phyloP scores from a whole-genome alignment of 176 grass and related monocot genomes.

The Pontederia crassipes region DNA sequence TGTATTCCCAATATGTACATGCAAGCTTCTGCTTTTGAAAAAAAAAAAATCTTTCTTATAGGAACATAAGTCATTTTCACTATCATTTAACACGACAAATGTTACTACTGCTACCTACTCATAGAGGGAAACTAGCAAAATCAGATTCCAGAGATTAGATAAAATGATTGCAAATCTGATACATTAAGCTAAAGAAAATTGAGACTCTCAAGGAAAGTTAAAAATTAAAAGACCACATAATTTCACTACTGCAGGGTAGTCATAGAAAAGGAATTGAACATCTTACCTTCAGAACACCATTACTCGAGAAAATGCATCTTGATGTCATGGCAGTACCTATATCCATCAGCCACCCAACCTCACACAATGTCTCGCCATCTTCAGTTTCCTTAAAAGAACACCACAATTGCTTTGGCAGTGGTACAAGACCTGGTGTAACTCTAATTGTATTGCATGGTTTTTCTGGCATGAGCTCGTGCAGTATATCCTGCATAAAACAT shows the following conservation, averaged over 20 bases:
- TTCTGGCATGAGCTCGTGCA: constrained; percentile 28
- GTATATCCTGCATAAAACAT: constrained; percentile 33
- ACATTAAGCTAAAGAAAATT: too few species aligned
- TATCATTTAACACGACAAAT: too few species aligned
- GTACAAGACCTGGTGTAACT: constrained; percentile 33
- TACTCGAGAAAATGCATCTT: constrained; percentile 42
- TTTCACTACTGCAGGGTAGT: neutral
- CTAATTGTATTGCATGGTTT: constrained; percentile 26
- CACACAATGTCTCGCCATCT: constrained; percentile 35
- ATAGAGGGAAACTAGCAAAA: too few species aligned
- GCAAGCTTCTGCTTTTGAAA: neutral
- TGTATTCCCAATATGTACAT: neutral
- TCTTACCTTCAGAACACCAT: constrained; percentile 48
- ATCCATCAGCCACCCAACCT: constrained; percentile 72
- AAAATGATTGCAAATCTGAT: too few species aligned
- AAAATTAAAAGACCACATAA: neutral
- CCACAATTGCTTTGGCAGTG: constrained; percentile 71
- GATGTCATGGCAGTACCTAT: constrained; percentile 49
- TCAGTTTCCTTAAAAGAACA: constrained; percentile 34
- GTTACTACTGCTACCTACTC: too few species aligned
- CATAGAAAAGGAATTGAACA: constrained; percentile 11
- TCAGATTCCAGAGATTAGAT: too few species aligned
- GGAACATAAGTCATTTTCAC: too few species aligned
- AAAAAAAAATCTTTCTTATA: too few species aligned
- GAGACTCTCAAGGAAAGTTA: neutral